Percentiles rank a stretch among this genome's conserved stretches.
These are phyloP conservation scores for Phytopythium kandeliae DNA, from an alignment of 352 stramenopile species.

Conservation along the genomic window DNA sequence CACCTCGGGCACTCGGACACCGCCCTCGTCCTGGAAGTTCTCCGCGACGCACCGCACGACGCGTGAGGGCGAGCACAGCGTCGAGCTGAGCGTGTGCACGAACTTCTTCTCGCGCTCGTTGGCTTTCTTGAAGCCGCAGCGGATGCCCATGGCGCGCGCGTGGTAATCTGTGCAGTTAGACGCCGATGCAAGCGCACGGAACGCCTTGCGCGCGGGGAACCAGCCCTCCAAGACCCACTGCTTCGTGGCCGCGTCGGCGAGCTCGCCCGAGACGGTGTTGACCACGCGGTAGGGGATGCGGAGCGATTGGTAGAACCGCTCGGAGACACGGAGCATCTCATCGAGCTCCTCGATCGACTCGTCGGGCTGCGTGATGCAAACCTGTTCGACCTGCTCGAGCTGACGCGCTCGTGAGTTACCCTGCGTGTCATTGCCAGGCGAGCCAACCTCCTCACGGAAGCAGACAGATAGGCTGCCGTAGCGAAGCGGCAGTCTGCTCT, in stretches of 20 bases:
- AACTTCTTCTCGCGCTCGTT: slow-evolving; percentile 96
- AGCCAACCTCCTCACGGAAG: slow-evolving; percentile 99
- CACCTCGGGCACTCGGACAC: slow-evolving; percentile 96
- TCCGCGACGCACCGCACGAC: slow-evolving; percentile 99
- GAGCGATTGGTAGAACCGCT: slow-evolving; percentile 99
- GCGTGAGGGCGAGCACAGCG: slow-evolving; percentile 96
- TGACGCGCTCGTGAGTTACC: slow-evolving; percentile 99
- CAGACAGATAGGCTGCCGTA: slow-evolving; percentile 98
- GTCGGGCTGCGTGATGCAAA: slow-evolving; percentile 95
- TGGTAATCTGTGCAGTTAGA: slow-evolving; percentile 99
- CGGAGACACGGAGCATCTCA: slow-evolving; percentile 88
- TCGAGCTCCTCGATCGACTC: slow-evolving; percentile 90
- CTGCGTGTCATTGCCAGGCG: slow-evolving; percentile 98
- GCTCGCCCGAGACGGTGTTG: slow-evolving; percentile 96
- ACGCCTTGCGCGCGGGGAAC: slow-evolving; percentile 99
- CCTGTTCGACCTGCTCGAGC: slow-evolving; percentile 99
- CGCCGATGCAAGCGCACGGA: slow-evolving; percentile 97
- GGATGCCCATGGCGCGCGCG: slow-evolving; percentile 96
- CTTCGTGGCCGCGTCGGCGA: slow-evolving; percentile 99
- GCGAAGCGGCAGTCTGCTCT: slow-evolving; percentile 71
- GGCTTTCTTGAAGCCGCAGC: slow-evolving; percentile 95
- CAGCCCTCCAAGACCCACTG: slow-evolving; percentile 99
- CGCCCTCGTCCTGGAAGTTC: slow-evolving; percentile 97
- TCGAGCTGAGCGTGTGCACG: slow-evolving; percentile 99
- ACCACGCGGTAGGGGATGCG: slow-evolving; percentile 98